These are phyloP conservation scores for Lyophyllum decastes DNA, from an alignment of 768 basidiomycete genomes.

Conservation along the genomic window DNA sequence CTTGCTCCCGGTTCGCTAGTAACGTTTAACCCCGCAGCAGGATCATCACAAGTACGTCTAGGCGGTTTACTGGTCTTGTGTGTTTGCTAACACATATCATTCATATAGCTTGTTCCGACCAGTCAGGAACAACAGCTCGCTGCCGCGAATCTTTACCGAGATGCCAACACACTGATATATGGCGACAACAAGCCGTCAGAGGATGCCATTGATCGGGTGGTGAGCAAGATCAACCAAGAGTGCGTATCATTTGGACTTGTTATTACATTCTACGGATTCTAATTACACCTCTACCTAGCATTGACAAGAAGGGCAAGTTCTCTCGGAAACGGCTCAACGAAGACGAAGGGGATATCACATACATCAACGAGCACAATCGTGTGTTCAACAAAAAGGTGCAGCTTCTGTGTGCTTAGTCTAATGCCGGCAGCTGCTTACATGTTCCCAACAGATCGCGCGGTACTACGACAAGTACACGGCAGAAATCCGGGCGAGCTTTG, in stretches of 20 bases:
- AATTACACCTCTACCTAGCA: conserved; percentile 42
- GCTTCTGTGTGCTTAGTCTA: not conserved
- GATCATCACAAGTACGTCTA: conserved; percentile 41
- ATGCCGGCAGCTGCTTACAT: not conserved
- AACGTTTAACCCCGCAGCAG: conserved; percentile 52
- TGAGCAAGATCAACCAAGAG: conserved; percentile 92
- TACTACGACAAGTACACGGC: conserved; percentile 98
- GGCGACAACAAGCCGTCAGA: conserved; percentile 95
- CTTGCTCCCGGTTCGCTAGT: conserved; percentile 71
- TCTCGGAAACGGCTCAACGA: conserved; percentile 89
- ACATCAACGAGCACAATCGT: conserved; percentile 98
- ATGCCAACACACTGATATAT: conserved; percentile 90
- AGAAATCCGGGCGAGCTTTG: conserved; percentile 96
- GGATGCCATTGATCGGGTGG: conserved; percentile 92
- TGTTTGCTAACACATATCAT: conserved; percentile 12
- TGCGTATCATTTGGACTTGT: conserved; percentile 40
- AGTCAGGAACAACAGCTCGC: conserved; percentile 68
- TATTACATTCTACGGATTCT: not conserved
- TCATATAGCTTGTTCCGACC: conserved; percentile 48
- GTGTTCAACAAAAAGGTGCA: conserved; percentile 96
- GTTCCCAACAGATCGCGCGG: conserved; percentile 68
- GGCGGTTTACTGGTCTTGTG: not conserved
- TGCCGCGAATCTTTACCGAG: conserved; percentile 85
- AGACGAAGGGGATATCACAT: conserved; percentile 94
- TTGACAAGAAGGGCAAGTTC: conserved; percentile 89